Percentiles rank a stretch among this genome's conserved stretches.
These are phyloP conservation scores for Graphium sp. DNA, from an alignment of 2,329 filamentous ascomycete species.

Conservation along the genomic window DNA sequence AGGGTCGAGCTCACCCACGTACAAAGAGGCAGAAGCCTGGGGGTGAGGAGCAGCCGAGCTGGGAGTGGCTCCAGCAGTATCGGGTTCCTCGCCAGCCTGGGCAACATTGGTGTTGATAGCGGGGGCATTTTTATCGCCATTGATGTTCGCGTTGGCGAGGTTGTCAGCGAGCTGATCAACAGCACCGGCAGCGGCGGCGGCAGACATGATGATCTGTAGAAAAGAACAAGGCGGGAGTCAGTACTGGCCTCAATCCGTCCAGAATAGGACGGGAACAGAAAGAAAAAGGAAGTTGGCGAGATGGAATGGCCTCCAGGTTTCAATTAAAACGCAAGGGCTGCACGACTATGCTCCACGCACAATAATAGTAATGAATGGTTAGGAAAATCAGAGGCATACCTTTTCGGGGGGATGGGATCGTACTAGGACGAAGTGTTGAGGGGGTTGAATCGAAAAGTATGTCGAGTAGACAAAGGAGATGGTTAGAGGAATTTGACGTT, in stretches of 20 bases:
- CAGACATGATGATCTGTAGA: conserved; percentile 2
- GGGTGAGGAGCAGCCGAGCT: conserved; percentile 61
- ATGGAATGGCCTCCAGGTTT: too few species aligned
- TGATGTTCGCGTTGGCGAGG: conserved; percentile 54
- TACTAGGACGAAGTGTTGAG: too few species aligned
- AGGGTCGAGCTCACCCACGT: conserved; percentile 94
- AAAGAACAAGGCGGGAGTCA: conserved; percentile 3
- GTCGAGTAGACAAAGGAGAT: too few species aligned
- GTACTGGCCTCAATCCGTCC: conserved; percentile 8
- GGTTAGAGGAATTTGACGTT: too few species aligned
- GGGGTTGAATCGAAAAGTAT: too few species aligned
- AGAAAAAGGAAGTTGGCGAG: conserved; percentile 6
- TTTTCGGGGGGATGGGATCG: too few species aligned
- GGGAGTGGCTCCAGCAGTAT: conserved; percentile 52
- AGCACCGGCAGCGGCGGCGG: conserved; percentile 27
- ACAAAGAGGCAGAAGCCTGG: conserved; percentile 92
- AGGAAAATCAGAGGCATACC: conserved; percentile 4
- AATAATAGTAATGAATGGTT: background rate
- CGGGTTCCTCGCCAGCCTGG: conserved; percentile 34
- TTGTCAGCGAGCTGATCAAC: conserved; percentile 71
- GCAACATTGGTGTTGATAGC: conserved; percentile 59
- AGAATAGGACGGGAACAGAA: conserved; percentile 3
- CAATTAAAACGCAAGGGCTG: too few species aligned
- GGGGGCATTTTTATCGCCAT: conserved; percentile 45
- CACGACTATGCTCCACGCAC: too few species aligned